Conservation (phyloP, 208 protist genomes). For the Angomonas ambiguus region DNA sequence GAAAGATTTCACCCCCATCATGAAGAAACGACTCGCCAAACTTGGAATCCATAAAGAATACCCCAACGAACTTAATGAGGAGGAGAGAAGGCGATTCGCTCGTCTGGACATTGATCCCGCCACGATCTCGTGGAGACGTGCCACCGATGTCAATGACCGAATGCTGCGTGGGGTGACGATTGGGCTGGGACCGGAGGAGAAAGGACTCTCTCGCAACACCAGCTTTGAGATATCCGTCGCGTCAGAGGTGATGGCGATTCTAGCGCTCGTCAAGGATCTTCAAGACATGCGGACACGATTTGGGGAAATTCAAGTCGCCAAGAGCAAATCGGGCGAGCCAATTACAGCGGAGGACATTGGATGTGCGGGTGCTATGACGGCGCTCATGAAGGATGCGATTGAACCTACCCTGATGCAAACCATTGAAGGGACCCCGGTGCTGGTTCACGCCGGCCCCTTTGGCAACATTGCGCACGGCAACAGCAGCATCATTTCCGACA, state of each 20-base stretch:
- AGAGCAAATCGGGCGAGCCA: slow-evolving; percentile 53
- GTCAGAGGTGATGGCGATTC: slow-evolving; percentile 97
- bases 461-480: slow-evolving; percentile 99
- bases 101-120: slow-evolving; percentile 95
- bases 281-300: slow-evolving; percentile 93
- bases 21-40: slow-evolving; percentile 84
- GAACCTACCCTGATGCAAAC: slow-evolving; percentile 98
- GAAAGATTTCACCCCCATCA: slow-evolving; percentile 87
- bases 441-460: slow-evolving; percentile 98
- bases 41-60: slow-evolving; percentile 93
- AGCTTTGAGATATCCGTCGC: slow-evolving; percentile 97
- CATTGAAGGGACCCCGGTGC: slow-evolving; percentile 93
- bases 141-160: slow-evolving; percentile 96
- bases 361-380: slow-evolving; percentile 91
- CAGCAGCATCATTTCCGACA: slow-evolving; percentile 95
- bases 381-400: slow-evolving; percentile 96
- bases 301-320: slow-evolving; percentile 82
- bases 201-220: slow-evolving; percentile 78
- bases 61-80: slow-evolving; percentile 86
- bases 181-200: slow-evolving; percentile 90
- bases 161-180: slow-evolving; percentile 95
- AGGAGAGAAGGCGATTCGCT: slow-evolving; percentile 89
- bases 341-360: slow-evolving; percentile 92
- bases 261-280: slow-evolving; percentile 93
- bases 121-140: slow-evolving; percentile 96